Conservation (phyloP, 1,139 yeast genomes). For the Yamadazyma buinensis region DNA sequence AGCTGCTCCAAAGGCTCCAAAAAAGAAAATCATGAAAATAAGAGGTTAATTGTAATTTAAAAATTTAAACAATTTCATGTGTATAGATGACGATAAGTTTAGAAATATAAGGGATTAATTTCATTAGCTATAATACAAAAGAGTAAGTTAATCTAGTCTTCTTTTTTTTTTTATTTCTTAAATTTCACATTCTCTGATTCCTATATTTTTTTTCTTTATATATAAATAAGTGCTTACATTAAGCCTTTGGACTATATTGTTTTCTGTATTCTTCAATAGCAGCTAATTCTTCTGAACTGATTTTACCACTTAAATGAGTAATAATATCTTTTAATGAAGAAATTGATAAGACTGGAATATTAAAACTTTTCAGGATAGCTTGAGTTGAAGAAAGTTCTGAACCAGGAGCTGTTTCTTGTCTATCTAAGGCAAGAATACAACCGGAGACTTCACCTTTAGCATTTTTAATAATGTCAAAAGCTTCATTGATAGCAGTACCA, state of each 20-base stretch:
- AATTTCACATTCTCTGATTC: neutral
- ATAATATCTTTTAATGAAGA: constrained; percentile 76
- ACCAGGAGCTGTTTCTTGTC: constrained; percentile 83
- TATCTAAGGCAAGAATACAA: constrained; percentile 85
- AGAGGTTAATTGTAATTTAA: constrained; percentile 35
- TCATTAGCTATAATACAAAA: too few species aligned
- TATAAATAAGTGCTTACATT: too few species aligned
- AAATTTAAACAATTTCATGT: too few species aligned
- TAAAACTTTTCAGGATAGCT: constrained; percentile 65
- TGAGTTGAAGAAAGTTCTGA: constrained; percentile 75
- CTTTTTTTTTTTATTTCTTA: too few species aligned
- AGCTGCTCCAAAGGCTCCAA: constrained; percentile 46
- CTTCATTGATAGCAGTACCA: constrained; percentile 96
- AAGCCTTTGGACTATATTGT: constrained; percentile 40
- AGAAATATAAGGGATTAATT: too few species aligned
- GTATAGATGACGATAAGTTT: too few species aligned
- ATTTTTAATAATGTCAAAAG: constrained; percentile 69
- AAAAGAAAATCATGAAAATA: constrained; percentile 49
- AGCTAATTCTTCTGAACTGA: constrained; percentile 51
- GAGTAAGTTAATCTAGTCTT: too few species aligned
- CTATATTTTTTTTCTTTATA: too few species aligned
- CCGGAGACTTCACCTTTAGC: constrained; percentile 79
- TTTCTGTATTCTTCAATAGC: constrained; percentile 60
- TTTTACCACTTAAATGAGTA: constrained; percentile 50
- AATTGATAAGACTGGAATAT: constrained; percentile 81